phyloP scores from a whole-genome alignment of 2,329 filamentous ascomycete genomes.

The Apiospora arundinis region DNA sequence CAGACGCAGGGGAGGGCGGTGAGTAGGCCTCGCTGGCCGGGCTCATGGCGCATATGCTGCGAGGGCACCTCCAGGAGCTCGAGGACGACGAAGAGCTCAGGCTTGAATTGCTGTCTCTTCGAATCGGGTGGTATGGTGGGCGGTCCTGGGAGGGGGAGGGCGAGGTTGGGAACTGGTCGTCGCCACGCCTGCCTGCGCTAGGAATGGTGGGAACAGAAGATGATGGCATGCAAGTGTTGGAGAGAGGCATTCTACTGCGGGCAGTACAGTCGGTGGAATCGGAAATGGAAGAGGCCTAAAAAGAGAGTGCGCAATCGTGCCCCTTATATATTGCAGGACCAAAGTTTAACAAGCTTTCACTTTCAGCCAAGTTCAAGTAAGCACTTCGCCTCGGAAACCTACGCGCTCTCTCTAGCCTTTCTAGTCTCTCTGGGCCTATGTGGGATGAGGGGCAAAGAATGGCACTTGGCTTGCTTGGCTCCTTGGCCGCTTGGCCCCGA shows the following conservation, averaged over 20 bases:
- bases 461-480: background rate
- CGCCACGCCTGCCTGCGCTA: constrained; percentile 13
- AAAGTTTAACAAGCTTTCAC: background rate
- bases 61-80: constrained; percentile 3
- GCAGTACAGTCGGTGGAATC: background rate
- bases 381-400: background rate
- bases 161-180: background rate
- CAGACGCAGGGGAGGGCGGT: background rate
- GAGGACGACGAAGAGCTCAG: background rate
- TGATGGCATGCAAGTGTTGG: constrained; percentile 5
- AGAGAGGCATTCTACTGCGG: constrained; percentile 15
- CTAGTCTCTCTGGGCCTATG: no score
- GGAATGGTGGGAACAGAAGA: constrained; percentile 4
- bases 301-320: background rate
- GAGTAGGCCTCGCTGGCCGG: constrained; percentile 13
- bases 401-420: no score
- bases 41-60: constrained; percentile 19
- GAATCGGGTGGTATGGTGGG: background rate
- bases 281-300: background rate
- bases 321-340: background rate
- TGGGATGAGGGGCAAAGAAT: background rate
- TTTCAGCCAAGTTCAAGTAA: background rate
- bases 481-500: constrained; percentile 10
- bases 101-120: constrained; percentile 2
- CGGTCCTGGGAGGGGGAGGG: background rate